Evolutionary conservation across 345 rosid genomes (phyloP).

Genomic region (Mercurialis annua): DNA sequence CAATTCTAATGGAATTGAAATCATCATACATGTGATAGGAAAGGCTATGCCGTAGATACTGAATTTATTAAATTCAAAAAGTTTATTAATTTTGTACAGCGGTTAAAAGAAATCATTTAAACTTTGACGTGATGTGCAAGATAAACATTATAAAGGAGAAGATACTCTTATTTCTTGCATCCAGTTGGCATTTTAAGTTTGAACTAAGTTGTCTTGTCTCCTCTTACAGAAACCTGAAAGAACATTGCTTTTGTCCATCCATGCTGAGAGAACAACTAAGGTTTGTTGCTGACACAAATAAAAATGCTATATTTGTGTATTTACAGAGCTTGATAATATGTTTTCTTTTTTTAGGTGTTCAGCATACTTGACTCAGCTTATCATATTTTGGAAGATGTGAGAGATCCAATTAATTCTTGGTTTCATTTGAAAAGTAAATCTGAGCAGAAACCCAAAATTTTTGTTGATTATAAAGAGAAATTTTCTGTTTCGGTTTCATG

Average conservation of each 20-base stretch:
- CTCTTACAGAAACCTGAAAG: constrained; percentile 80
- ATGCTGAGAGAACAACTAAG: constrained; percentile 89
- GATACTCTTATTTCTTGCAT: constrained; percentile 3
- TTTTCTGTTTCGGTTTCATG: constrained; percentile 56
- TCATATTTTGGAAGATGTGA: constrained; percentile 53
- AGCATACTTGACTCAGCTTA: constrained; percentile 74
- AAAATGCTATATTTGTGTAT: constrained; percentile 9
- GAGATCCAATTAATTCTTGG: constrained; percentile 30
- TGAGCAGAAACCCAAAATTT: constrained; percentile 43
- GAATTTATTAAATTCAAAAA: no score
- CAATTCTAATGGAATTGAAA: not conserved
- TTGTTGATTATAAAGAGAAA: constrained; percentile 59
- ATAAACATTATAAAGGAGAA: not conserved
- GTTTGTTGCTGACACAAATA: constrained; percentile 32
- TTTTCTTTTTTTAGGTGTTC: constrained; percentile 56
- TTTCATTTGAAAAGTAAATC: constrained; percentile 43
- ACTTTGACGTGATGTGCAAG: not conserved
- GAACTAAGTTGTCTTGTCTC: not conserved
- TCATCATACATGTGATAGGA: not conserved
- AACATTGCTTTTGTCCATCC: constrained; percentile 57
- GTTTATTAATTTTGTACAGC: no score
- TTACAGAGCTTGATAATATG: constrained; percentile 11
- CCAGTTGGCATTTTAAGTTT: constrained; percentile 6
- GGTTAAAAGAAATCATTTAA: no score
- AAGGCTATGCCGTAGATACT: not conserved